Percentiles rank a stretch among this genome's conserved stretches.
Evolutionary conservation across 2,329 filamentous ascomycete genomes (phyloP).

Genomic region (Penicillium sp.): DNA sequence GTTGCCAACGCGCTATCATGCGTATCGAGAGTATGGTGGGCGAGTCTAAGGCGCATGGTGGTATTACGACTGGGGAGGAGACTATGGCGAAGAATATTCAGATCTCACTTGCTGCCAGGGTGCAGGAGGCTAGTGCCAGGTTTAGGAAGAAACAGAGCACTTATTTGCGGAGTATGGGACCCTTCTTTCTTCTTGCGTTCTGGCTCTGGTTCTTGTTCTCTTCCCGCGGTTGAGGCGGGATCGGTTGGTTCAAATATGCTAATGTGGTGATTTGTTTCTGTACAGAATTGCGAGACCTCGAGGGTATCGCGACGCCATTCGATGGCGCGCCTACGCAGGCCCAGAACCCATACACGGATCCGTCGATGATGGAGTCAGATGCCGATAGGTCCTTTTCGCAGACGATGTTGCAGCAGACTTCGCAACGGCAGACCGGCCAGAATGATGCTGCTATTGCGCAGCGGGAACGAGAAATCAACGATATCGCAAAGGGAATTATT

Average conservation of each 20-base stretch:
- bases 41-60: constrained; percentile 68
- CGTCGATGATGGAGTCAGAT: constrained; percentile 88
- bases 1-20: constrained; percentile 85
- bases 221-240: not conserved
- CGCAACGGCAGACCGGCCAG: constrained; percentile 54
- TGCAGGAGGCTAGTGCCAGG: constrained; percentile 85
- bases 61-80: constrained; percentile 78
- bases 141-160: constrained; percentile 98
- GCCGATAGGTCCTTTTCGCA: constrained; percentile 91
- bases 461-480: constrained; percentile 93
- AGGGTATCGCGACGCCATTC: constrained; percentile 57
- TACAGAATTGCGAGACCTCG: constrained; percentile 70
- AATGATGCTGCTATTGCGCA: constrained; percentile 85
- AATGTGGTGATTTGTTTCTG: not conserved
- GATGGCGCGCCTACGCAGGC: constrained; percentile 51
- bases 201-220: not conserved
- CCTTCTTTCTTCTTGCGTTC: not conserved
- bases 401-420: constrained; percentile 77
- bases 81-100: constrained; percentile 96
- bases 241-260: constrained; percentile 11
- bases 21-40: constrained; percentile 82
- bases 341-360: constrained; percentile 71
- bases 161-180: constrained; percentile 78
- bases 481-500: constrained; percentile 97
- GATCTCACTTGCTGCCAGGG: constrained; percentile 79